Evolutionary conservation across 306 rosid species (phyloP).

Genomic region (Citrullus colocynthis): DNA sequence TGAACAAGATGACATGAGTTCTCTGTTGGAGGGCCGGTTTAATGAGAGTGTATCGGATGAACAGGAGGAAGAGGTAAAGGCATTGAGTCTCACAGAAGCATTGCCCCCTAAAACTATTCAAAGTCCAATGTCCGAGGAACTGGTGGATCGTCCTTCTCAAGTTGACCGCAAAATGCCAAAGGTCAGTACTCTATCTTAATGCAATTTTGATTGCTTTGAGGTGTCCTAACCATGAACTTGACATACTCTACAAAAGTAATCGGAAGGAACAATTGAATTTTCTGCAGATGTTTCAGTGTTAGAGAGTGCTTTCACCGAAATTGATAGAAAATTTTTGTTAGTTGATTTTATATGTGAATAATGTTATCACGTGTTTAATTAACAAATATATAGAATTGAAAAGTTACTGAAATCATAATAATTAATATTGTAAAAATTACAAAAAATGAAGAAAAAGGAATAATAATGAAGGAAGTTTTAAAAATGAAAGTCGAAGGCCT

Average conservation of each 20-base stretch:
- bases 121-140: constrained; percentile 16
- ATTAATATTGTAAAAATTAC: not conserved
- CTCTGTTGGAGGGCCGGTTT: constrained; percentile 5
- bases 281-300: not conserved
- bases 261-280: not conserved
- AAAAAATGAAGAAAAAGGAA: not conserved
- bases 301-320: not conserved
- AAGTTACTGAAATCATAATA: not conserved
- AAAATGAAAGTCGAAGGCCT: not conserved
- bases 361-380: not conserved
- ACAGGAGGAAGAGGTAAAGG: constrained; percentile 3
- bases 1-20: constrained; percentile 29
- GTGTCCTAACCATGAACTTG: not conserved
- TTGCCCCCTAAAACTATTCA: constrained; percentile 11
- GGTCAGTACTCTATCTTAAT: constrained; percentile 21
- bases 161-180: constrained; percentile 7
- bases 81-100: constrained; percentile 21
- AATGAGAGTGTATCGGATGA: not conserved
- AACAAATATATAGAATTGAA: not conserved
- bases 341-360: not conserved
- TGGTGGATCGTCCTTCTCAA: constrained; percentile 18
- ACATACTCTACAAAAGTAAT: not conserved
- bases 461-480: not conserved
- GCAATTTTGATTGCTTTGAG: not conserved
- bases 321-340: not conserved